Base-by-base conservation (phyloP, 176 grass and related monocot genomes). In the Bonia amplexicaulis region DNA sequence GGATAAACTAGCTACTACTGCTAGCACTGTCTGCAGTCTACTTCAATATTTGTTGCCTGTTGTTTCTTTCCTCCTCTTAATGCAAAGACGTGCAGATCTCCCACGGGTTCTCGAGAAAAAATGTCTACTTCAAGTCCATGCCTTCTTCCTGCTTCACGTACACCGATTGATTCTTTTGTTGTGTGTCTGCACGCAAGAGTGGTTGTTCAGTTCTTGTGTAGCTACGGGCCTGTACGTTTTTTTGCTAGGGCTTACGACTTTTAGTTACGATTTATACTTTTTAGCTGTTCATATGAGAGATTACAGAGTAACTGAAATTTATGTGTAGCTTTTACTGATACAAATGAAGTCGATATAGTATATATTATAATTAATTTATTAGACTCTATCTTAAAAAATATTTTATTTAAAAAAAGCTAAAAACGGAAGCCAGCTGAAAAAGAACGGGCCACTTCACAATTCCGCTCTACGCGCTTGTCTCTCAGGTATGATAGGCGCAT, bases 191-290 rank as follows among this genome's bases (percentile, higher is more conserved):
- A 45, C 46, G n/a, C 90, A 97, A 33, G 94, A 67, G 77, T 80
- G 42, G 86, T 85, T 29, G 94, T 94, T 42, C 94, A 97, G 89
- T 65, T 97, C 33, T 40, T 97, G 29, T 97, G 94, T 84, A 94
- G 94, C 76, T 97, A 97, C 57, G 89, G n/a, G n/a, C n/a, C n/a
- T n/a, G n/a, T n/a, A n/a, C n/a, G n/a, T n/a, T n/a, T n/a, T n/a
- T n/a, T n/a, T n/a, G n/a, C n/a, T n/a, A n/a, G n/a, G n/a, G n/a
- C n/a, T n/a, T n/a, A n/a, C n/a, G n/a, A n/a, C n/a, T n/a, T n/a
- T n/a, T n/a, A n/a, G n/a, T n/a, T n/a, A n/a, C n/a, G n/a, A n/a
- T n/a, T n/a, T n/a, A n/a, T n/a, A n/a, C n/a, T n/a, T n/a, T n/a
- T n/a, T n/a, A n/a, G n/a, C n/a, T n/a, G n/a, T n/a, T n/a, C n/a